Base-by-base conservation (phyloP, 768 basidiomycete genomes). In the Xerocomellus amylosporus region DNA sequence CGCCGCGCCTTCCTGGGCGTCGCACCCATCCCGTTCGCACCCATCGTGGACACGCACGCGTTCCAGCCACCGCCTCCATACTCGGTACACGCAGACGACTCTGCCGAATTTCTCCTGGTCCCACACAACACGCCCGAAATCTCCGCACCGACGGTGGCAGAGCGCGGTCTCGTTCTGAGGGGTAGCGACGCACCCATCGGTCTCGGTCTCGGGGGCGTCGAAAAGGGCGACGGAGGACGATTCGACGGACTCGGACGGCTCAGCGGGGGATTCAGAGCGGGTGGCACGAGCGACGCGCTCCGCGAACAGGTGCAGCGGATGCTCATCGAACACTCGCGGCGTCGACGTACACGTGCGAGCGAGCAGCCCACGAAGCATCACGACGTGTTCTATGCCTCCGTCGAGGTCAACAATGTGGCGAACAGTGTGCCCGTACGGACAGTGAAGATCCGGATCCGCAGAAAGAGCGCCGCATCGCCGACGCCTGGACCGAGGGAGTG, bases 241-340 rank as follows among this genome's bases (percentile, higher is more conserved):
- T 69, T 69, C 39, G 65, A 71, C 19, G 69, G 68, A 13, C 56
- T 69, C 2, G 68, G 68, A 15, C 64, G 58, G 22, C 58, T 71
- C 3, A 63, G 70, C 41, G 59, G 65, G 22, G 70, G 69, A 14
- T 56, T 71, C 54, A 54, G 55, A n/a, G 49, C 51, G 0, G 10
- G 34, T 4, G 38, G 47, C 17, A 20, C 58, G 15, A 39, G 31
- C 33, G 64, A 65, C 12, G 55, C 22, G 34, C 26, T 66, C 20
- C 57, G 62, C 17, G 51, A 62, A 13, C 53, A 66, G 15, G 51
- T 69, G 41, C 64, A 44, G 14, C 62, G 49, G 46, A 64, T 57
- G 58, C 58, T 64, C 31, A 51, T 7, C 13, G 63, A 64, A 28
- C 62, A 56, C 26, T 38, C 63, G 1, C 54, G 46, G 33, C 66